phyloP scores from a whole-genome alignment of 2,329 filamentous ascomycete species.

The Scedosporium boydii region DNA sequence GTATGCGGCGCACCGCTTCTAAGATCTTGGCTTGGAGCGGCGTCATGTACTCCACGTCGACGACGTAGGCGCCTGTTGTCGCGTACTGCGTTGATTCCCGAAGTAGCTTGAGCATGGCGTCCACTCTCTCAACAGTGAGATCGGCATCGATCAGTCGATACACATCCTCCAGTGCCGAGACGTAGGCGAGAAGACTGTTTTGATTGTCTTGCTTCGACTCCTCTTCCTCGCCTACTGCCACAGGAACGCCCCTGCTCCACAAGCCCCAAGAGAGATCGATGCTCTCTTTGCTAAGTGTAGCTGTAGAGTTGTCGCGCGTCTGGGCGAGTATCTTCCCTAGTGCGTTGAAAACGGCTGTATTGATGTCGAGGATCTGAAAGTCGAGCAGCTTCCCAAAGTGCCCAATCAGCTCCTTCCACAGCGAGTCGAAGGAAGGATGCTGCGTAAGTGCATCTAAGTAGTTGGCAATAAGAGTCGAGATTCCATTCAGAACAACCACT shows the following conservation, averaged over 20 bases:
- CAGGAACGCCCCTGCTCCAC: slow-evolving; percentile 59
- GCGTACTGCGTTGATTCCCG: slow-evolving; percentile 62
- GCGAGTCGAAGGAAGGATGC: slow-evolving; percentile 55
- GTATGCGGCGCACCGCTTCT: slow-evolving; percentile 56
- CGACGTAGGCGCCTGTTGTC: slow-evolving; percentile 56
- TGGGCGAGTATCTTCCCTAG: slow-evolving; percentile 53
- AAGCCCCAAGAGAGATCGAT: slow-evolving; percentile 57
- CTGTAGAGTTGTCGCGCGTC: slow-evolving; percentile 28
- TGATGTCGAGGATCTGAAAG: slow-evolving; percentile 58
- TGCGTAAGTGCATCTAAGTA: slow-evolving; percentile 65
- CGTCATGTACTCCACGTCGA: slow-evolving; percentile 65
- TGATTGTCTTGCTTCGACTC: slow-evolving; percentile 51
- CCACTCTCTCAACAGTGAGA: slow-evolving; percentile 52
- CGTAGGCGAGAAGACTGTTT: slow-evolving; percentile 76
- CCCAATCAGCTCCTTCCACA: slow-evolving; percentile 67
- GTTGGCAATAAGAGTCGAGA: slow-evolving; percentile 62
- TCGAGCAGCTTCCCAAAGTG: slow-evolving; percentile 58
- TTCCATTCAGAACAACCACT: slow-evolving; percentile 62
- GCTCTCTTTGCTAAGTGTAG: slow-evolving; percentile 37
- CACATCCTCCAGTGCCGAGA: slow-evolving; percentile 64
- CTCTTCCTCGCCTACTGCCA: slow-evolving; percentile 29
- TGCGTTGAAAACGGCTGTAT: slow-evolving; percentile 61
- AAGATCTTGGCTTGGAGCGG: slow-evolving; percentile 62
- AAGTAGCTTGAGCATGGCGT: slow-evolving; percentile 62
- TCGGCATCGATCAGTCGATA: slow-evolving; percentile 63